A percentile compares a stretch with the other conserved stretches of the same genome.
Conservation (phyloP, 2,329 filamentous ascomycete species). For the Diaporthe sp. region DNA sequence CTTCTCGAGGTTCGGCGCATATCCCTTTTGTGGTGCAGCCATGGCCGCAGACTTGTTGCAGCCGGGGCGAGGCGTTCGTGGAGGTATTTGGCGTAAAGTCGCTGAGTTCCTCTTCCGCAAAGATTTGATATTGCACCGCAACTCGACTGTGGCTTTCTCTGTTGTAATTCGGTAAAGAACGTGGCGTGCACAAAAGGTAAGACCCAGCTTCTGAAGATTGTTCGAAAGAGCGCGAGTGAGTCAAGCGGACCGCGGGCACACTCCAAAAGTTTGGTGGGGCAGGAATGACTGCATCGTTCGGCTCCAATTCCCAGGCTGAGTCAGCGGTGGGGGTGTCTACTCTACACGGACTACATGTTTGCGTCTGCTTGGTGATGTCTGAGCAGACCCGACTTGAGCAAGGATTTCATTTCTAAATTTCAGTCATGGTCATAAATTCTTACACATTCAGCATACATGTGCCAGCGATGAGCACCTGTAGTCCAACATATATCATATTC, state of each 20-base stretch:
- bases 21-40: constrained; percentile 67
- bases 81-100: not conserved
- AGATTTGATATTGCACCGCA: not conserved
- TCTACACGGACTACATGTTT: no score
- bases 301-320: not conserved
- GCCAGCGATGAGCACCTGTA: not conserved
- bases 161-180: not conserved
- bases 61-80: not conserved
- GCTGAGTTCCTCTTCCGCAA: not conserved
- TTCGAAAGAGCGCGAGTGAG: constrained; percentile 2
- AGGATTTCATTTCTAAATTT: not conserved
- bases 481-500: no score
- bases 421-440: no score
- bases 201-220: not conserved
- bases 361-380: not conserved
- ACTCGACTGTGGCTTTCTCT: not conserved
- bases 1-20: constrained; percentile 80
- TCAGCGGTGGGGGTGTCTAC: not conserved
- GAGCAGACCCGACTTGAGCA: not conserved
- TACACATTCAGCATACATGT: not conserved
- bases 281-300: not conserved
- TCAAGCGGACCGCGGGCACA: not conserved
- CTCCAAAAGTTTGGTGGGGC: constrained; percentile 29
- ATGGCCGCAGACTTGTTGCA: constrained; percentile 53
- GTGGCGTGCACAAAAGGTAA: not conserved